Evolutionary conservation across 495 filamentous ascomycete species (phyloP).

Genomic region (Tetracladium marchalianum): DNA sequence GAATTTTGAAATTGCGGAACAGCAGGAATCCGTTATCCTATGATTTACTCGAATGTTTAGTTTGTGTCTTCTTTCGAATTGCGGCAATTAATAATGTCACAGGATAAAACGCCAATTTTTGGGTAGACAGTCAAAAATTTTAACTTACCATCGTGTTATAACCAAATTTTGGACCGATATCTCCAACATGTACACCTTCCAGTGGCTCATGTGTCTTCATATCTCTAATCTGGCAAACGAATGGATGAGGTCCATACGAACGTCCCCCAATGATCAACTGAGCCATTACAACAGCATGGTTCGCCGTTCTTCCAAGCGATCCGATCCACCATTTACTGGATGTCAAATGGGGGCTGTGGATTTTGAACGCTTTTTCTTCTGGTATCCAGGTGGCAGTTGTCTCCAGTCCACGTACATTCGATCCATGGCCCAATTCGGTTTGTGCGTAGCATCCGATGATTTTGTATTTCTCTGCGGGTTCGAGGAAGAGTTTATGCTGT

Average conservation of each 20-base stretch:
- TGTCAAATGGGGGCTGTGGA: conserved; percentile 58
- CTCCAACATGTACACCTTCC: conserved; percentile 59
- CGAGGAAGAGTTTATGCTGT: conserved; percentile 58
- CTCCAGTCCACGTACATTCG: conserved; percentile 63
- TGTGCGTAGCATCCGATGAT: conserved; percentile 70
- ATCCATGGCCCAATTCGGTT: conserved; percentile 66
- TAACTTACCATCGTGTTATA: conserved; percentile 47
- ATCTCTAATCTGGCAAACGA: conserved; percentile 65
- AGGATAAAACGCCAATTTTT: too few species aligned
- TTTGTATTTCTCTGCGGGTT: conserved; percentile 52
- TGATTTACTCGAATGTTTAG: too few species aligned
- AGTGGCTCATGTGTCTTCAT: conserved; percentile 60
- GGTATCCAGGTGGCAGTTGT: conserved; percentile 64
- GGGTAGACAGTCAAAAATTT: too few species aligned
- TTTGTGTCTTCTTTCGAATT: too few species aligned
- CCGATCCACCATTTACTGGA: conserved; percentile 77
- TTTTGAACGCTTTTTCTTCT: conserved; percentile 56
- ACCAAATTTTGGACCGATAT: conserved; percentile 67
- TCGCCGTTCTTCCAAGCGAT: conserved; percentile 59
- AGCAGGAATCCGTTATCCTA: conserved; percentile 63
- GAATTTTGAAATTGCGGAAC: conserved; percentile 60
- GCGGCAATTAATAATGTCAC: too few species aligned
- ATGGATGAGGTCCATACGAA: conserved; percentile 61
- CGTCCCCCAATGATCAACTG: conserved; percentile 55
- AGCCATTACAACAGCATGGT: conserved; percentile 68